phyloP scores from a whole-genome alignment of 495 filamentous ascomycete species.

The Letharia lupina region DNA sequence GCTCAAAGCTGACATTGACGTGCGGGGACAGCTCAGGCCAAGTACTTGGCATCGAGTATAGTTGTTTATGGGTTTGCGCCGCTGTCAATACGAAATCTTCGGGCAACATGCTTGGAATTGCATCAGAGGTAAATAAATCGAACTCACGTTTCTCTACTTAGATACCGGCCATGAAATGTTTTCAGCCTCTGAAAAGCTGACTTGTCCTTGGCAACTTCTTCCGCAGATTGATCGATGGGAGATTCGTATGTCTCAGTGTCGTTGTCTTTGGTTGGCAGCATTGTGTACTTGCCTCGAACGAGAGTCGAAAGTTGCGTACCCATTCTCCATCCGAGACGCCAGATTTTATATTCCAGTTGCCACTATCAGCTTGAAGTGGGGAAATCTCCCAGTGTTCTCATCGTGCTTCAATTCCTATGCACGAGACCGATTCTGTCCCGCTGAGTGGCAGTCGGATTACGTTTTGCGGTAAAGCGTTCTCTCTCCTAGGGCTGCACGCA shows the following conservation, averaged over 20 bases:
- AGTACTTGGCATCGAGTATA: not conserved
- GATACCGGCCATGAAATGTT: conserved; percentile 3
- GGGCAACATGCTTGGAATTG: not conserved
- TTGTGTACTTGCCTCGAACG: conserved; percentile 16
- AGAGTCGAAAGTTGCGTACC: not conserved
- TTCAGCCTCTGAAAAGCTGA: not conserved
- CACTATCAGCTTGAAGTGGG: conserved; percentile 2
- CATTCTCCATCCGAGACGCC: not conserved
- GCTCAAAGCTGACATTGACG: not conserved
- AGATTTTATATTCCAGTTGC: not conserved
- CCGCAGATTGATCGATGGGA: not conserved
- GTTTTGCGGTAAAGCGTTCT: not conserved
- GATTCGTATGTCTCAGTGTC: conserved; percentile 1
- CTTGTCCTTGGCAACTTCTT: not conserved
- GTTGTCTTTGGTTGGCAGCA: conserved; percentile 23
- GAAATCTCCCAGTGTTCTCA: not conserved
- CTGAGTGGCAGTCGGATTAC: not conserved
- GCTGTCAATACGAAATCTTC: not conserved
- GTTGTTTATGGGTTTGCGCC: not conserved
- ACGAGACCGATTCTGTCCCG: not conserved
- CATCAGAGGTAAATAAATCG: not conserved
- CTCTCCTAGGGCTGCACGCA: not conserved
- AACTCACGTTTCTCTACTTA: conserved; percentile 15
- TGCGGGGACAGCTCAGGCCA: not conserved
- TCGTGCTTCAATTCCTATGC: not conserved